Base-by-base conservation (phyloP, 768 basidiomycete genomes). In the Pleurotus tuoliensis region DNA sequence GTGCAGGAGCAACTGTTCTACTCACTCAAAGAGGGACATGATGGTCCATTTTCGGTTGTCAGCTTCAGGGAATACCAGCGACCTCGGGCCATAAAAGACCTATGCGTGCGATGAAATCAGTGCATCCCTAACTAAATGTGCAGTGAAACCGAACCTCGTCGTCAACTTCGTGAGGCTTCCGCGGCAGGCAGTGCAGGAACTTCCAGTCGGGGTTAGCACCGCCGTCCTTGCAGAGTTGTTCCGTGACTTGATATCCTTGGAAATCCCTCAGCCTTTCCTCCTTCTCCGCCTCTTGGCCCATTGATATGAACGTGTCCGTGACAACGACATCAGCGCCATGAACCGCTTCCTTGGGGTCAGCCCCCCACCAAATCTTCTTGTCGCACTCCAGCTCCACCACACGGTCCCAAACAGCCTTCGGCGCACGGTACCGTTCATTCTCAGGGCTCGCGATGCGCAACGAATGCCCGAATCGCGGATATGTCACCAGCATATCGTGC, bases 301-400 rank as follows among this genome's bases (percentile, higher is more conserved):
- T 98, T 2, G 96, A 98, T 61, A 98, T 94, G 94, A 96, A 99
- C 3, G 97, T 99, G 69, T 99, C 97, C 2, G 97, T 99, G 9
- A 97, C 83, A 47, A 98, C 90, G n/a, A 98, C 84, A 65, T 98
- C 92, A 5, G 97, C 97, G 44, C 84, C 87, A 3, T 86, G 70
- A 5, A 98, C 90, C 0, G 97, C 97, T 67, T 94, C 92, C 50
- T 78, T 80, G 1, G 96, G 95, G 62, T 92, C 88, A 8, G 68
- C 73, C 25, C 82, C 82, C 91, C 90, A 92, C 73, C 74, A 79
- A 47, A 92, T 90, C 49, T 72, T 69, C 63, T 86, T 79, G 59
- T 91, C 88, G 64, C 88, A 90, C 6, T 76, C 86, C 4, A 92
- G 78, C 64, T 86, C 83, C 54, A 81, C 79, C 45, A 97, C 89